A percentile compares a stretch with the other conserved stretches of the same genome.
Conservation (phyloP, 163 green algal species). For the Chloromonas sp. region DNA sequence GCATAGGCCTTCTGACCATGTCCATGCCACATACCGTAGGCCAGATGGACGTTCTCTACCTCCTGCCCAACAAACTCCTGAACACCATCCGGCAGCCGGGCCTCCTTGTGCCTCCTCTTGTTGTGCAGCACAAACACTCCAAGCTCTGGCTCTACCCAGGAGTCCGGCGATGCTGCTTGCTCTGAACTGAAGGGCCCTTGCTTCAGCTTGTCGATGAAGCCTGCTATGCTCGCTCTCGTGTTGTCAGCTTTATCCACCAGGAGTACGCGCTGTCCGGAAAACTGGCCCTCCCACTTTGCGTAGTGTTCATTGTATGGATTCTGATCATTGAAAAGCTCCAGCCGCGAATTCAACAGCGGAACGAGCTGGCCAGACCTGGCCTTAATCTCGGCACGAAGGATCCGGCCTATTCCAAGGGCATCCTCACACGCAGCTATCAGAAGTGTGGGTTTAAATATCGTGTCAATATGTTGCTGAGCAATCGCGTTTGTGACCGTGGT, state of each 20-base stretch:
- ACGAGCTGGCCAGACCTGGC: neutral
- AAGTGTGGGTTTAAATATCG: constrained; percentile 10
- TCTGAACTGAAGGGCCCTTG: constrained; percentile 17
- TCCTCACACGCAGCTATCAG: constrained; percentile 11
- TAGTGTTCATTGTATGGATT: constrained; percentile 16
- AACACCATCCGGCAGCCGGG: constrained; percentile 20
- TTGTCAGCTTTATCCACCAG: constrained; percentile 48
- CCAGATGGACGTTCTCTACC: constrained; percentile 16
- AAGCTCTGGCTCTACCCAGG: constrained; percentile 18
- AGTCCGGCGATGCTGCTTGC: constrained; percentile 1
- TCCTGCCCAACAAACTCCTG: constrained; percentile 23
- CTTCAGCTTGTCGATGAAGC: constrained; percentile 23
- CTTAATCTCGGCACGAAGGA: constrained; percentile 2
- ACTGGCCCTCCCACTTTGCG: constrained; percentile 7
- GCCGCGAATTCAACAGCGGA: constrained; percentile 6
- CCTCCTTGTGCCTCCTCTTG: constrained; percentile 33
- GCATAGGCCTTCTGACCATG: too few relatives aligned
- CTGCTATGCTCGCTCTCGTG: constrained; percentile 26
- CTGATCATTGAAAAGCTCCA: constrained; percentile 31
- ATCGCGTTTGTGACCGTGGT: constrained; percentile 2
- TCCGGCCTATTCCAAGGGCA: constrained; percentile 7
- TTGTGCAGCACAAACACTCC: constrained; percentile 43
- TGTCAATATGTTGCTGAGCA: neutral
- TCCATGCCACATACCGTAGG: neutral
- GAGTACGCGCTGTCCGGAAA: constrained; percentile 29